These are phyloP conservation scores for Rhizophora mangle DNA, from an alignment of 345 rosid genomes.

Conservation along the genomic window DNA sequence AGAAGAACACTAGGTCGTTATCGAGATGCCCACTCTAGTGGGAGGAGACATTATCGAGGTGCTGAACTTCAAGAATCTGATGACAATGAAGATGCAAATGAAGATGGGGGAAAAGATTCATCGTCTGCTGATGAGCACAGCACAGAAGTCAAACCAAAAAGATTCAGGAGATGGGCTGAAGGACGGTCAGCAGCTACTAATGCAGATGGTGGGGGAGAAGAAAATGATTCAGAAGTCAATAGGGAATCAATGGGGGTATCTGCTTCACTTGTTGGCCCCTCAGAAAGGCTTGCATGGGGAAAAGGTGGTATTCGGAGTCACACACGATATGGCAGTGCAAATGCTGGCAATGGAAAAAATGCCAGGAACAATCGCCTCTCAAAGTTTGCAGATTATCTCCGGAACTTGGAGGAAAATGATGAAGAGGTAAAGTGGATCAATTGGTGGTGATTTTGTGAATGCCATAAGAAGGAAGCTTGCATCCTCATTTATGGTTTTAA, in stretches of 20 bases:
- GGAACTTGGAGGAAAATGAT: conserved; percentile 35
- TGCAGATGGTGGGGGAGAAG: conserved; percentile 40
- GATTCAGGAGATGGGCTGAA: conserved; percentile 36
- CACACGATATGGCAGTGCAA: conserved; percentile 41
- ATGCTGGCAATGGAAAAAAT: conserved; percentile 36
- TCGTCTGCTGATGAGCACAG: conserved; percentile 42
- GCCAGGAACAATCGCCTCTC: conserved; percentile 32
- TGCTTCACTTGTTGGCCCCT: conserved; percentile 33
- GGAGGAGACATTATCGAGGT: conserved; percentile 33
- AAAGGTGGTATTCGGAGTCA: conserved; percentile 50
- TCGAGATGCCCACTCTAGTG: conserved; percentile 33
- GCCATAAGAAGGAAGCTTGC: not conserved
- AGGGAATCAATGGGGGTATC: conserved; percentile 38
- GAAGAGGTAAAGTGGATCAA: conserved; percentile 38
- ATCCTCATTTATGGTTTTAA: not conserved
- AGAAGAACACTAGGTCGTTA: conserved; percentile 34
- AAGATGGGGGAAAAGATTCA: conserved; percentile 37
- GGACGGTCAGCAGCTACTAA: conserved; percentile 30
- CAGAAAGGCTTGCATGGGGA: conserved; percentile 53
- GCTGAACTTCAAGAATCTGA: conserved; percentile 42
- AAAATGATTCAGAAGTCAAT: conserved; percentile 38
- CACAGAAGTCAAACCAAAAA: conserved; percentile 38
- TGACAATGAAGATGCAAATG: conserved; percentile 41
- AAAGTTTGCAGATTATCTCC: conserved; percentile 38
- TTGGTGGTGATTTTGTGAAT: not conserved